phyloP scores from a whole-genome alignment of 1,139 yeast genomes.

The Arxiozyma telluris region DNA sequence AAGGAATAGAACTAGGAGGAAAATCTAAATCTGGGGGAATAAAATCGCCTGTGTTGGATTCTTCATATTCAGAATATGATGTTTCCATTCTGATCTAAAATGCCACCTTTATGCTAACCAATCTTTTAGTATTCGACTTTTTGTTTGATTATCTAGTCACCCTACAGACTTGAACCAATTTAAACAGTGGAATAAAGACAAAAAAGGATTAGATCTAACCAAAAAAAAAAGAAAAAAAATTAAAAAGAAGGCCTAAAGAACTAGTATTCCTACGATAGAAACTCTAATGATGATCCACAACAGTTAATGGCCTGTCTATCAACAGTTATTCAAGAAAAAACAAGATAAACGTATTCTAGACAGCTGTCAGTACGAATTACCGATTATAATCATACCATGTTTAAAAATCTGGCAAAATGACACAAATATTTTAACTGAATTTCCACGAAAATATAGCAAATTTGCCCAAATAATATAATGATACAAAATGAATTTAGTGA shows the following conservation, averaged over 20 bases:
- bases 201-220: too few species aligned
- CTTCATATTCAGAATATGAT: not conserved
- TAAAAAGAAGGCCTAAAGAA: too few species aligned
- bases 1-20: conserved; percentile 36
- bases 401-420: not conserved
- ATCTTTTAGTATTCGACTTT: not conserved
- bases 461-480: not conserved
- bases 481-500: too few species aligned
- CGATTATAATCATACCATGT: too few species aligned
- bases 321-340: not conserved
- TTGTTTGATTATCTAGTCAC: too few species aligned
- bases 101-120: not conserved
- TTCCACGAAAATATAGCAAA: not conserved
- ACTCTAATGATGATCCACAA: too few species aligned
- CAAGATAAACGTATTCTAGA: not conserved
- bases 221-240: too few species aligned
- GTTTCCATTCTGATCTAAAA: not conserved
- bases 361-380: not conserved
- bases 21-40: conserved; percentile 31
- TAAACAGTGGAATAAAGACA: too few species aligned
- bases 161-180: too few species aligned
- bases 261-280: too few species aligned
- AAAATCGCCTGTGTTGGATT: not conserved
- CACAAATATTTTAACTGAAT: not conserved
- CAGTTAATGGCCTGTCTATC: too few species aligned